Base-by-base conservation (phyloP, 1,284 basidiomycete genomes). In the Cystobasidiaceae sp. region DNA sequence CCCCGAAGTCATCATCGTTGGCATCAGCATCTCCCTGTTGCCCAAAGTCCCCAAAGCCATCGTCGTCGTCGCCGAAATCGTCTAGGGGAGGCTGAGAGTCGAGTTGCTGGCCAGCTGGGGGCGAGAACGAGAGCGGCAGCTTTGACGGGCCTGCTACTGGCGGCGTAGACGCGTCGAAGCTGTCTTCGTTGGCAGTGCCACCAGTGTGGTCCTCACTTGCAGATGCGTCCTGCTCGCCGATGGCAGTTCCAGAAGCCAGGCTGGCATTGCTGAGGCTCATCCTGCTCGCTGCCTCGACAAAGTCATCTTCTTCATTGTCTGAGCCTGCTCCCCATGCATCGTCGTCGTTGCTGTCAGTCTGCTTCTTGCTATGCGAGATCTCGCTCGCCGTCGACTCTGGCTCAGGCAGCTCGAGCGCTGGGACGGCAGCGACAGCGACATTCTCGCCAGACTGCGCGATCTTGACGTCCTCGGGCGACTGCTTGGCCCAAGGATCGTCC, bases 1-100 rank as follows among this genome's bases (percentile, higher is more conserved):
- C 61, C 4, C 61, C 61, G 44, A 64, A 64, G 43, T 64, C 61
- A 30, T 64, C 61, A 39, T 64, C 61, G 41, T 64, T 17, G 50
- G 3, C 34, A 3, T 28, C 48, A 21, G 25, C 45, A 34, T 27
- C 19, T 30, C 28, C 32, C 23, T 45, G 45, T 23, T 52, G 49
- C n/a, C 34, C 60, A 27, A 52, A 51, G 15, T 52, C 60, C 30
- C 49, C 49, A 59, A 59, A 59, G 56, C 56, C 56, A 48, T 51
- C 60, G 33, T 61, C 59, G 15, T 51, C 30, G 56, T 58, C 44
- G 3, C n/a, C 54, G 23, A 56, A 56, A 19, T 56, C 54, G 33
- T 56, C 54, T 23, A 56, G 34, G 8, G 54, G 54, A 25, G 54
- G 54, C n/a, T 28, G n/a, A 23, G 54, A 56, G 21, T 37, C n/a